Evolutionary conservation across 768 basidiomycete genomes (phyloP), one percentile per base, ranked within the genome.

Genomic region (Hygrophorus pudorinus): DNA sequence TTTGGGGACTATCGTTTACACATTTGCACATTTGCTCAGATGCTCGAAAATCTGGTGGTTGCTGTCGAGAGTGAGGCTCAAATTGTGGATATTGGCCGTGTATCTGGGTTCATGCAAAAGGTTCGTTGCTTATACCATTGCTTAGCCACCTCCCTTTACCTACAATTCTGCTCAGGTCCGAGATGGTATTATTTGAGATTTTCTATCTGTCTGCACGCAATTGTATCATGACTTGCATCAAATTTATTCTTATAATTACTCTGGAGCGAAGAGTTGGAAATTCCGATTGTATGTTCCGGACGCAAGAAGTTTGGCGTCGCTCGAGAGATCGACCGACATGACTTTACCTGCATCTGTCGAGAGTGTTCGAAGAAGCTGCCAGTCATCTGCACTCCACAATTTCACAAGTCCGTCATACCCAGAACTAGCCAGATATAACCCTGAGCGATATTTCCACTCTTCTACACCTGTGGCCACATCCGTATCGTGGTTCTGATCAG

Each of bases 311-410:
- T 79, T 80, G 10, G 81, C 88, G 59, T 94, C 89, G 43, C 72
- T 72, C 20, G 82, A 79, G 16, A 98, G 72, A 59, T 99, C 96
- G 8, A 97, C 92, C 5, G 87, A 89, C 96, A 98, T 99, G 48
- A 97, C 93, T 63, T 97, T 98, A n/a, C 93, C 91, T 20, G 85
- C 83, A 57, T 98, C 94, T 16, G 91, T 93, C 41, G 90, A 80
- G 46, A 99, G 70, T 35, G 85, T 85, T 49, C 82, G 76, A 41
- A 96, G 72, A 35, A 93, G 66, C 55, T 90, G 91, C 96, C 96
- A 99, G 56, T 99, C 96, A 59, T 98, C 96, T 38, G 93, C 88
- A 56, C 84, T 88, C 96, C 96, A 99, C 44, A 99, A 56, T 61
- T 96, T 92, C 58, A 99, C 88, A 46, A 85, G 77, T 4, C 91